Conservation (phyloP, 225 moss, liverwort and hornwort species). For the Sphagnum contortum region DNA sequence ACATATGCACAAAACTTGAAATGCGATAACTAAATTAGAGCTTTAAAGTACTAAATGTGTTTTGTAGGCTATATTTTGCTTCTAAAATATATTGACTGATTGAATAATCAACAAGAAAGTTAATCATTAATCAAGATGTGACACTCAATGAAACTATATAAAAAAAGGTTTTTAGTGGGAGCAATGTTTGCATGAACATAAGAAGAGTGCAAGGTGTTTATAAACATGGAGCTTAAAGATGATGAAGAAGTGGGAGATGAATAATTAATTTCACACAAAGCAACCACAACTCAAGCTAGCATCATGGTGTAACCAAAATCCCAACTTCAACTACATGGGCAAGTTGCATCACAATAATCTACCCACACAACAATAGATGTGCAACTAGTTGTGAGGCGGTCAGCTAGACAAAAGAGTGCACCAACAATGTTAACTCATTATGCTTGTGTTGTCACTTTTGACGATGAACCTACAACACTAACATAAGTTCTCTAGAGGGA, state of each 20-base stretch:
- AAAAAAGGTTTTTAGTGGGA: not conserved
- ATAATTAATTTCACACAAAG: no score
- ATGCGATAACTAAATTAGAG: not conserved
- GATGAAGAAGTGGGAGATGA: not conserved
- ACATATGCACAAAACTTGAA: not conserved
- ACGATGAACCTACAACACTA: not conserved
- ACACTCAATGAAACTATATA: not conserved
- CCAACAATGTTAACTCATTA: not conserved
- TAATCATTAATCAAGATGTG: not conserved
- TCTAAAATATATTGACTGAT: not conserved
- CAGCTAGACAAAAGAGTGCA: not conserved
- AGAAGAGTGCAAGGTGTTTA: no score
- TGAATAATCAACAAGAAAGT: not conserved
- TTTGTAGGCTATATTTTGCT: constrained; percentile 1
- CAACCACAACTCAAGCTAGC: no score
- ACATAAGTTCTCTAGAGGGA: not conserved
- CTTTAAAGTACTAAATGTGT: not conserved
- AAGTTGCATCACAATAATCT: not conserved
- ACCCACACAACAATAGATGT: not conserved
- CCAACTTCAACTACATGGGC: not conserved
- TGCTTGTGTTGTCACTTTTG: constrained; percentile 1
- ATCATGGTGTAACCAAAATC: no score
- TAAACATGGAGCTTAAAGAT: not conserved
- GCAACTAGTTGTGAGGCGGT: not conserved
- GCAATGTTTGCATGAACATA: not conserved